Base-by-base conservation (phyloP, 257 asterid genomes). In the Striga asiatica region DNA sequence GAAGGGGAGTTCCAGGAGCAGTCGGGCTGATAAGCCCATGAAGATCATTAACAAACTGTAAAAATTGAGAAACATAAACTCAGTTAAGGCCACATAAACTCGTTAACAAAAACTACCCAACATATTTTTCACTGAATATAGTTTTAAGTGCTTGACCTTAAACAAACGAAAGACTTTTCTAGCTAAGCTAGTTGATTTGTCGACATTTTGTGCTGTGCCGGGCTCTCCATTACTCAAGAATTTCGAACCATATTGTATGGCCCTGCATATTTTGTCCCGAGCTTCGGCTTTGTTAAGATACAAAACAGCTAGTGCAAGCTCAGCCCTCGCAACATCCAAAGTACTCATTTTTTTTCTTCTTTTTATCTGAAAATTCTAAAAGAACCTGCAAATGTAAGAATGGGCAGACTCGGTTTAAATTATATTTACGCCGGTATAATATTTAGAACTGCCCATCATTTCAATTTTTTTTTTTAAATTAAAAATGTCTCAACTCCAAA, bases 241-340 rank as follows among this genome's bases (percentile, higher is more conserved):
- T 70, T 86, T 89, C 0, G 98, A 89, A 58, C 98, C 98, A 49
- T 89, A 89, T 52, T 89, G 98, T 64, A 89, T 89, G 39, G 98
- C 94, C 88, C 98, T 78, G 80, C 98, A 89, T 76, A 89, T 76
- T 76, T 89, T 89, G 74, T 89, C 98, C 74, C 98, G 81, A 58
- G 95, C 91, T 66, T 89, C 98, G 51, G 89, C 95, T 75, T 89
- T 89, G 80, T 74, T 80, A 55, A 89, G 74, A 71, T 89, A 89
- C 64, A 86, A 62, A 49, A 89, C 85, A 22, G 83, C 92, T 69
- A 86, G 81, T 29, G 85, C 95, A 51, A 89, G 98, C 71, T 89
- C 98, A 5, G 98, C 64, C 66, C 95, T 74, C 71, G 94, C 83
- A 13, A 74, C 92, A 68, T 89, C 96, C 62, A 89, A 68, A 5